phyloP scores from a whole-genome alignment of 495 filamentous ascomycete genomes.

The Penicillium odoratum region DNA sequence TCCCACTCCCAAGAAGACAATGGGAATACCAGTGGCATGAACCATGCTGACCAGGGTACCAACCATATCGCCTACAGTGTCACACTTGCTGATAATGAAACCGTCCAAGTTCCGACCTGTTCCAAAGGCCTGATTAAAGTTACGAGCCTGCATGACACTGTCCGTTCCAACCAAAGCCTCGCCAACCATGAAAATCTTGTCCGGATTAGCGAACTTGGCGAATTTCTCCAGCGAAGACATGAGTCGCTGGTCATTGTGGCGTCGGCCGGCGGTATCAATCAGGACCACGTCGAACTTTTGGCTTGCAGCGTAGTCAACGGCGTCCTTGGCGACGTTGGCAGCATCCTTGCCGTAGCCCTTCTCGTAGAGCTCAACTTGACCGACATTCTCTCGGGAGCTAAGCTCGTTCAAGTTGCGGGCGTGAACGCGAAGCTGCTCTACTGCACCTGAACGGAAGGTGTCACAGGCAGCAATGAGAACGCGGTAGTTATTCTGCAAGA shows the following conservation, averaged over 20 bases:
- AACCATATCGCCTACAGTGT: slow-evolving; percentile 98
- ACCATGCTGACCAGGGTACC: slow-evolving; percentile 96
- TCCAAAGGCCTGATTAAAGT: slow-evolving; percentile 93
- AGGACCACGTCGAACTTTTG: slow-evolving; percentile 88
- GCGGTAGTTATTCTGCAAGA: slow-evolving; percentile 92
- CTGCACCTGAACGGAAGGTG: slow-evolving; percentile 95
- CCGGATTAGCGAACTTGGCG: slow-evolving; percentile 88
- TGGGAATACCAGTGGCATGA: slow-evolving; percentile 92
- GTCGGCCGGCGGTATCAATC: slow-evolving; percentile 92
- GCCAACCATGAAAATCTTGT: slow-evolving; percentile 99
- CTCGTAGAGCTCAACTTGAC: slow-evolving; percentile 85
- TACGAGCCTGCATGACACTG: slow-evolving; percentile 89
- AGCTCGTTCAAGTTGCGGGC: slow-evolving; percentile 88
- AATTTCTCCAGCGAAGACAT: slow-evolving; percentile 98
- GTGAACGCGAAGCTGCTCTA: slow-evolving; percentile 95
- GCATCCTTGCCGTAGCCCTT: slow-evolving; percentile 98
- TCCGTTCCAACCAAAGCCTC: slow-evolving; percentile 96
- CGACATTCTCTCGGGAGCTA: slow-evolving; percentile 71
- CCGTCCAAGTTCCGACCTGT: slow-evolving; percentile 78
- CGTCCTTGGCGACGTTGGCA: slow-evolving; percentile 91
- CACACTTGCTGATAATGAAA: slow-evolving; percentile 97
- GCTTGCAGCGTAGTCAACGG: slow-evolving; percentile 72
- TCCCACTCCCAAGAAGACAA: slow-evolving; percentile 90
- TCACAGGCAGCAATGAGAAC: slow-evolving; percentile 96
- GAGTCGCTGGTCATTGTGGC: slow-evolving; percentile 91